Conservation (phyloP, 2,329 filamentous ascomycete species). For the Alternaria ventricosa region DNA sequence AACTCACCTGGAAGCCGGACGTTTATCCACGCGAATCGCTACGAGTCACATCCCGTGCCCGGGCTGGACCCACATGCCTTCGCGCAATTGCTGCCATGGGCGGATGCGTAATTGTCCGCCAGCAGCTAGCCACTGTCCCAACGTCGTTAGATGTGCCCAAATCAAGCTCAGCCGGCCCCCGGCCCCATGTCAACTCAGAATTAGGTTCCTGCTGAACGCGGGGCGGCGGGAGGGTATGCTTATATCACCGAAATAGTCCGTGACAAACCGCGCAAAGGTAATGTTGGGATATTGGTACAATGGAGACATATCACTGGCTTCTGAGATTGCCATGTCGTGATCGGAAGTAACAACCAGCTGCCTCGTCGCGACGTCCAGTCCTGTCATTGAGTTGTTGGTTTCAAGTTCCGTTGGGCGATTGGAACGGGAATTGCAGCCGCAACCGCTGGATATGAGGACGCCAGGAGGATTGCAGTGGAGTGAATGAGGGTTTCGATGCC, state of each 20-base stretch:
- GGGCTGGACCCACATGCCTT: neutral
- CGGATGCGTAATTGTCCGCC: slow-evolving; percentile 11
- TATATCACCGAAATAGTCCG: slow-evolving; percentile 3
- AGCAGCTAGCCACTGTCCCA: slow-evolving; percentile 5
- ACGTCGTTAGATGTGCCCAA: neutral
- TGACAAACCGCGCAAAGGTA: neutral
- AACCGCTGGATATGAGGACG: slow-evolving; percentile 3
- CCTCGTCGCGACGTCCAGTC: neutral
- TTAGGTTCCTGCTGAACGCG: slow-evolving; percentile 8
- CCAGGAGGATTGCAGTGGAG: neutral
- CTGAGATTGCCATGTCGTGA: neutral
- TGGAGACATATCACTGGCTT: slow-evolving; percentile 1
- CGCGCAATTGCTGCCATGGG: slow-evolving; percentile 6
- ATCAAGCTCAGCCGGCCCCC: slow-evolving; percentile 1
- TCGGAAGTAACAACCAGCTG: neutral
- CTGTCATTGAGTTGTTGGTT: slow-evolving; percentile 1
- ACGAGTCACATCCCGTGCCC: slow-evolving; percentile 9
- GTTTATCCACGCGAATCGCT: slow-evolving; percentile 17
- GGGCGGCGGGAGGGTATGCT: slow-evolving; percentile 10
- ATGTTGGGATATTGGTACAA: neutral
- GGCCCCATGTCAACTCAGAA: slow-evolving; percentile 9
- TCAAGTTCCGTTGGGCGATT: neutral
- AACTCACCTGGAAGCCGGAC: slow-evolving; percentile 5
- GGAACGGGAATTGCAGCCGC: neutral
- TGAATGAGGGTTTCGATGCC: neutral